A percentile compares a stretch with the other conserved stretches of the same genome.
These are phyloP conservation scores for Periconia sp. DNA, from an alignment of 2,329 filamentous ascomycete species.

Conservation along the genomic window DNA sequence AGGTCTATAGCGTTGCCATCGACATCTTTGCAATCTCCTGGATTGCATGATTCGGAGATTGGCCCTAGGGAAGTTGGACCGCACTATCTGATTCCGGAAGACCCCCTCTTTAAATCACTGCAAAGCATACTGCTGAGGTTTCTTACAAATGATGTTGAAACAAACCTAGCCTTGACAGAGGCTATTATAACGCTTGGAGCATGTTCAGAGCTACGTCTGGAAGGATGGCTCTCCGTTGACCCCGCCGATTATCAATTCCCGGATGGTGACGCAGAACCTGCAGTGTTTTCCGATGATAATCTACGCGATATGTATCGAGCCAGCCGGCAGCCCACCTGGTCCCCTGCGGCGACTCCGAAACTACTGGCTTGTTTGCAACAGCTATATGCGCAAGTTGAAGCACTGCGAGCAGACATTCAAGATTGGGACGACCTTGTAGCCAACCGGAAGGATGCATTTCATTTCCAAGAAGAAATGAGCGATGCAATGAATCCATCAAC, in stretches of 20 bases:
- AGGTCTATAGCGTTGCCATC: conserved; percentile 67
- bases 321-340: conserved; percentile 41
- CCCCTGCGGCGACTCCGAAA: conserved; percentile 38
- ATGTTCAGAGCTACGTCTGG: conserved; percentile 81
- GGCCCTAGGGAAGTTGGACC: conserved; percentile 63
- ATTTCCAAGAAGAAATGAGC: conserved; percentile 48
- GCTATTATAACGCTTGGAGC: conserved; percentile 78
- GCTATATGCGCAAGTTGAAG: conserved; percentile 46
- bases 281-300: conserved; percentile 29
- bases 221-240: conserved; percentile 85
- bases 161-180: conserved; percentile 85
- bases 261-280: conserved; percentile 21
- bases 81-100: conserved; percentile 63
- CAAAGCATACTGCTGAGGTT: conserved; percentile 71
- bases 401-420: conserved; percentile 47
- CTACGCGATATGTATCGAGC: conserved; percentile 39
- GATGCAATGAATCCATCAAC: conserved; percentile 40
- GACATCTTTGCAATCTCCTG: conserved; percentile 56
- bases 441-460: conserved; percentile 53
- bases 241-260: conserved; percentile 52
- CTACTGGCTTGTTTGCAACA: conserved; percentile 47
- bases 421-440: conserved; percentile 52
- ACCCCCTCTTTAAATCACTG: conserved; percentile 56
- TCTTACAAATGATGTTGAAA: conserved; percentile 87
- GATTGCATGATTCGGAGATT: conserved; percentile 52